These are phyloP conservation scores for Monascus ruber DNA, from an alignment of 2,329 filamentous ascomycete genomes.

Conservation along the genomic window DNA sequence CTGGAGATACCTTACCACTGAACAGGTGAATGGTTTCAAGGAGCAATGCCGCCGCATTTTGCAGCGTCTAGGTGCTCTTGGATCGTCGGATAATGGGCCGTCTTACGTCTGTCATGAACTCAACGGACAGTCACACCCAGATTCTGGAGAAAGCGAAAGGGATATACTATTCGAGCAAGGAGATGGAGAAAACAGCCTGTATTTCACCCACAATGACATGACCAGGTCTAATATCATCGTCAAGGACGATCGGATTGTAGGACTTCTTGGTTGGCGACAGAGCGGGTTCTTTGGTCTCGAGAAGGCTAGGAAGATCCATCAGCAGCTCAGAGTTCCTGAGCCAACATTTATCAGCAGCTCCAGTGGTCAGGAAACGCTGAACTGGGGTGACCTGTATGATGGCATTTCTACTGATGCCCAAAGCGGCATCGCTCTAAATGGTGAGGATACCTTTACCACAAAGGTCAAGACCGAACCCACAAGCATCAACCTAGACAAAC, in stretches of 20 bases:
- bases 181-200: conserved; percentile 14
- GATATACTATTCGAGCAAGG: conserved; percentile 23
- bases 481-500: conserved; percentile 16
- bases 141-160: conserved; percentile 14
- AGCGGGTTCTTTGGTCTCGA: conserved; percentile 29
- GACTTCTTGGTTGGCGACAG: conserved; percentile 28
- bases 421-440: conserved; percentile 5
- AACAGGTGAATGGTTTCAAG: conserved; percentile 23
- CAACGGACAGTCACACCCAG: conserved; percentile 17
- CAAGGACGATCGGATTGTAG: conserved; percentile 25
- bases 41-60: conserved; percentile 25
- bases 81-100: conserved; percentile 14
- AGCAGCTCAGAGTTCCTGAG: conserved; percentile 16
- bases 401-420: conserved; percentile 8
- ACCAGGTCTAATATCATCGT: conserved; percentile 27
- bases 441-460: conserved; percentile 9
- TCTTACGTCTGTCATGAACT: conserved; percentile 24
- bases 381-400: conserved; percentile 29
- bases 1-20: conserved; percentile 24
- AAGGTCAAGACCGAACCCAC: conserved; percentile 26
- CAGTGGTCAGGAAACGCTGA: conserved; percentile 7
- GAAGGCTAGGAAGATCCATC: conserved; percentile 23
- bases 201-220: conserved; percentile 28
- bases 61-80: conserved; percentile 15
- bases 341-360: conserved; percentile 5